A percentile compares a stretch with the other conserved stretches of the same genome.
phyloP scores from a whole-genome alignment of 2,329 filamentous ascomycete genomes.

The Torrubiellomyces zombiae region DNA sequence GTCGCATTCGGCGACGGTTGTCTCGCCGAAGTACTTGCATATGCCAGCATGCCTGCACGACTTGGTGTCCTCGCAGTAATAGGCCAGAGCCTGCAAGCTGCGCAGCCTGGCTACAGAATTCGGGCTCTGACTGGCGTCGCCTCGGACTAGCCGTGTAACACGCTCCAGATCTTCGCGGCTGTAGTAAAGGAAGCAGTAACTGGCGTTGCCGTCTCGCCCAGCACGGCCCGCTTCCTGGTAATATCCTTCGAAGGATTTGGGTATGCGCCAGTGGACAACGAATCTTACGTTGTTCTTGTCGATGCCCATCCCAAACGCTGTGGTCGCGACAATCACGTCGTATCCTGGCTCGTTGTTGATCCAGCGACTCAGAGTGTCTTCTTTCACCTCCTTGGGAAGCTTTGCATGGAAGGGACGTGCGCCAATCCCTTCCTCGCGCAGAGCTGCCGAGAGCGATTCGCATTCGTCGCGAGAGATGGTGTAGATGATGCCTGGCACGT shows the following conservation, averaged over 20 bases:
- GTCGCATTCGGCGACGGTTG: constrained; percentile 40
- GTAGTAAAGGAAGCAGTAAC: constrained; percentile 81
- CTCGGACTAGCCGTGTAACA: constrained; percentile 39
- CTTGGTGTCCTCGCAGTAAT: constrained; percentile 65
- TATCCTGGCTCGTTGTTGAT: constrained; percentile 59
- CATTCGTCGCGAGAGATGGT: constrained; percentile 61
- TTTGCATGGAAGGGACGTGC: constrained; percentile 60
- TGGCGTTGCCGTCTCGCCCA: constrained; percentile 75
- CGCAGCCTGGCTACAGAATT: constrained; percentile 35
- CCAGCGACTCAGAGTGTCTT: constrained; percentile 55
- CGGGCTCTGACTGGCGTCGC: constrained; percentile 22
- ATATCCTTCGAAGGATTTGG: constrained; percentile 88
- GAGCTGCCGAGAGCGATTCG: constrained; percentile 48
- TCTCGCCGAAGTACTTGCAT: constrained; percentile 62
- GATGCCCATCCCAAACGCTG: constrained; percentile 95
- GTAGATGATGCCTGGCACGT: constrained; percentile 65
- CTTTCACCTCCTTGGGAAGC: constrained; percentile 49
- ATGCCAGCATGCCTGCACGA: constrained; percentile 63
- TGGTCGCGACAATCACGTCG: constrained; percentile 87
- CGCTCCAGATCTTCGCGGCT: constrained; percentile 73
- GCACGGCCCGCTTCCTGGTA: constrained; percentile 92
- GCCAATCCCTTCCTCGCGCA: constrained; percentile 52
- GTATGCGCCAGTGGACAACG: constrained; percentile 85
- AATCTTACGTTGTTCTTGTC: constrained; percentile 92
- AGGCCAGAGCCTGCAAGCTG: constrained; percentile 51